A percentile compares a stretch with the other conserved stretches of the same genome.
Conservation (phyloP, 2,329 filamentous ascomycete genomes). For the Ophiostoma tasmaniense region DNA sequence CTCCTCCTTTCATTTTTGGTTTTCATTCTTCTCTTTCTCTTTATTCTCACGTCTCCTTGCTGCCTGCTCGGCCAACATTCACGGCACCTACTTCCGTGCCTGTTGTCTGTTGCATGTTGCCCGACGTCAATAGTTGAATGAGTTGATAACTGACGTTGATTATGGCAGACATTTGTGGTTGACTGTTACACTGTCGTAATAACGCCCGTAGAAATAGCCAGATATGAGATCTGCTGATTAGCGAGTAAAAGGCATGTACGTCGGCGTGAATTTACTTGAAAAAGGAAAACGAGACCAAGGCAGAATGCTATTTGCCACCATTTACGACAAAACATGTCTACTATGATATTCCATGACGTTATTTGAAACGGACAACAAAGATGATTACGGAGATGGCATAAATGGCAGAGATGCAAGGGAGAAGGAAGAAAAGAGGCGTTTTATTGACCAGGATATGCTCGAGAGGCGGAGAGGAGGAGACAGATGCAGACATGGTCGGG, state of each 20-base stretch:
- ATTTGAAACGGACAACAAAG: no score
- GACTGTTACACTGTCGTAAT: no score
- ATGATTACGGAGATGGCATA: neutral
- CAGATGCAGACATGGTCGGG: neutral
- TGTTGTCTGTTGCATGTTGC: neutral
- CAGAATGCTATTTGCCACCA: no score
- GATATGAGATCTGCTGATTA: neutral
- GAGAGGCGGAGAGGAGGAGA: neutral
- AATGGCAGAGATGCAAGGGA: neutral
- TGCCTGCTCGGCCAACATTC: neutral
- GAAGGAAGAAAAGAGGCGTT: neutral
- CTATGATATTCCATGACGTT: no score
- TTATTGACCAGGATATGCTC: neutral
- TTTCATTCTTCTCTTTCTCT: neutral
- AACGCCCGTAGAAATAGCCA: no score
- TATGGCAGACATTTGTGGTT: no score
- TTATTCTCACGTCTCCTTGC: neutral
- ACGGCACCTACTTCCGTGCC: neutral
- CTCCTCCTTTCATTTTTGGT: neutral
- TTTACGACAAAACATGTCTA: no score
- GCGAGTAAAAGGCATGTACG: no score
- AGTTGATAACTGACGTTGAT: neutral
- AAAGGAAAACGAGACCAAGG: no score
- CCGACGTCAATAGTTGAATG: neutral
- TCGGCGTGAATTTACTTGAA: no score